Conservation (phyloP, 1,284 basidiomycete species). For the Violaceomyces palustris region DNA sequence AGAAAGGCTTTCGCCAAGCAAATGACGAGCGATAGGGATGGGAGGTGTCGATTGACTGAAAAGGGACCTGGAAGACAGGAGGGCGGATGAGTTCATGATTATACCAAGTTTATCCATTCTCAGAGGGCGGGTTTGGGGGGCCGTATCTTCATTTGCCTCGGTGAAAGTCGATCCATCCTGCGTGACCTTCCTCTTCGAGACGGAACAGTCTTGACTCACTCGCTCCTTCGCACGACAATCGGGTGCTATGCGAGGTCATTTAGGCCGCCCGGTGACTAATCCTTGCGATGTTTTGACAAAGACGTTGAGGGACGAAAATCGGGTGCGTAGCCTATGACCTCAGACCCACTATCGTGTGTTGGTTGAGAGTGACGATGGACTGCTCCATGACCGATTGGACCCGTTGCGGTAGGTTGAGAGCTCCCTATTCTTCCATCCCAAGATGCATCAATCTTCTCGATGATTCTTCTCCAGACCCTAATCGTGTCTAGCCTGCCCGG, state of each 20-base stretch:
- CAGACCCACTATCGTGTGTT: too few relatives aligned
- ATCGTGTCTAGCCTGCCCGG: too few relatives aligned
- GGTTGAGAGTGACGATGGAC: background rate
- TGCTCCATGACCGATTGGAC: background rate
- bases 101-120: conserved; percentile 43
- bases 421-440: conserved; percentile 24
- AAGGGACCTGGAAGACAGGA: background rate
- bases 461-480: conserved; percentile 9
- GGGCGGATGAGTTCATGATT: conserved; percentile 14
- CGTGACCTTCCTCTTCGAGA: background rate
- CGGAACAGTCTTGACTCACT: background rate
- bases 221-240: background rate
- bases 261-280: conserved; percentile 12
- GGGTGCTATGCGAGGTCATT: conserved; percentile 2
- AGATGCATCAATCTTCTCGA: conserved; percentile 40
- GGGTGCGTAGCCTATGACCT: background rate
- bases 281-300: background rate
- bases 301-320: background rate
- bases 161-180: background rate
- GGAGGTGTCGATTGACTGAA: background rate
- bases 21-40: too few relatives aligned
- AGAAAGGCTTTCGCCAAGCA: too few relatives aligned
- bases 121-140: conserved; percentile 20
- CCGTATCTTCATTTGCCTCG: background rate
- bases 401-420: conserved; percentile 8